These are phyloP conservation scores for Mycogone perniciosa DNA, from an alignment of 2,329 filamentous ascomycete genomes.

Conservation along the genomic window DNA sequence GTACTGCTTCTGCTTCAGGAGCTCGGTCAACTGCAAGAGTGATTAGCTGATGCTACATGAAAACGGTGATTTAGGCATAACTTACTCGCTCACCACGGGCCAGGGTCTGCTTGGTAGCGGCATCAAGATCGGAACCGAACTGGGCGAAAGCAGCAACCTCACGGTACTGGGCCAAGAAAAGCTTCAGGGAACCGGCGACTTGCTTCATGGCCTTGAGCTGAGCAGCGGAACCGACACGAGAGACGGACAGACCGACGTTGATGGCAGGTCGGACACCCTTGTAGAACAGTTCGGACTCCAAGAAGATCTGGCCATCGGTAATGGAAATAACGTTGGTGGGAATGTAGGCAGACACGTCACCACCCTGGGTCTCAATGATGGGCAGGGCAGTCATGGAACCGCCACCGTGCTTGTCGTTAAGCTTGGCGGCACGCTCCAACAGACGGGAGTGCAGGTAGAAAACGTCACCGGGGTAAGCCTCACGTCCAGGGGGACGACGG, in stretches of 20 bases:
- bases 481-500: constrained; percentile 95
- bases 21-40: constrained; percentile 68
- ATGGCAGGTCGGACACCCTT: constrained; percentile 99
- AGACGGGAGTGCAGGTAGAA: constrained; percentile 99
- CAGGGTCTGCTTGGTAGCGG: constrained; percentile 97
- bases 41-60: neutral
- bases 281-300: constrained; percentile 99
- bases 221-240: constrained; percentile 98
- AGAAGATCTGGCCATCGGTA: constrained; percentile 99
- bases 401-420: constrained; percentile 91
- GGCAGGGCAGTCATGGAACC: constrained; percentile 96
- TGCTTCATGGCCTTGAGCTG: constrained; percentile 99
- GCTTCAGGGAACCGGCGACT: constrained; percentile 98
- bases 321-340: constrained; percentile 99
- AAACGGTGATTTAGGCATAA: constrained; percentile 18
- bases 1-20: constrained; percentile 99
- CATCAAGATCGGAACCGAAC: constrained; percentile 99
- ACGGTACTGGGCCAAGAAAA: constrained; percentile 99
- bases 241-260: constrained; percentile 99
- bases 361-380: constrained; percentile 98
- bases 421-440: constrained; percentile 98
- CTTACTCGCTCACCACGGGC: constrained; percentile 94
- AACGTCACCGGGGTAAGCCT: constrained; percentile 98
- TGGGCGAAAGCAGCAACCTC: constrained; percentile 99
- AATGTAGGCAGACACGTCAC: constrained; percentile 99